Evolutionary conservation across 139 green algal species (phyloP).

Genomic region (Nannochloris sp.): DNA sequence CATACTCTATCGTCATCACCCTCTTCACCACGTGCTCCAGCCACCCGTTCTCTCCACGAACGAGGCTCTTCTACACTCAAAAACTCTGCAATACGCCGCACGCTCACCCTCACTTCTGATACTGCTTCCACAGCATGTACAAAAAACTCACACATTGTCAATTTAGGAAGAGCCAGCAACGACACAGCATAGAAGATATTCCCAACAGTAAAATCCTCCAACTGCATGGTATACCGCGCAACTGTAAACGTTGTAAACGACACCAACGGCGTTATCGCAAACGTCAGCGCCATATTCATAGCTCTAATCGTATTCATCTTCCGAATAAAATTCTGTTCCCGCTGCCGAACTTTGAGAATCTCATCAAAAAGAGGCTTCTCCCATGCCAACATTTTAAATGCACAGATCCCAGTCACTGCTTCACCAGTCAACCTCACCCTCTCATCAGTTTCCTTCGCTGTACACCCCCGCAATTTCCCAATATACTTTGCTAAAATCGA

Average conservation of each 20-base stretch:
- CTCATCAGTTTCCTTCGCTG: conserved; percentile 59
- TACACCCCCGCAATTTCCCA: conserved; percentile 29
- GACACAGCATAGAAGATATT: conserved; percentile 62
- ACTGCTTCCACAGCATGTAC: conserved; percentile 43
- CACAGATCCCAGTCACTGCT: conserved; percentile 44
- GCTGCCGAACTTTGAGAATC: conserved; percentile 29
- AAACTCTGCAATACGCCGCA: conserved; percentile 63
- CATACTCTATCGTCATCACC: conserved; percentile 26
- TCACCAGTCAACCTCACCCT: conserved; percentile 60
- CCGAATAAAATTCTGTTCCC: conserved; percentile 38
- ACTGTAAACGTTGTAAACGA: conserved; percentile 60
- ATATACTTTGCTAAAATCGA: conserved; percentile 48
- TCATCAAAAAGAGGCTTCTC: conserved; percentile 38
- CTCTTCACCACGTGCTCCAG: background rate
- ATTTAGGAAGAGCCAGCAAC: conserved; percentile 44
- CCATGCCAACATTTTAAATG: conserved; percentile 76
- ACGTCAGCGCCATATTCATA: conserved; percentile 55
- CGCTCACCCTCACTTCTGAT: conserved; percentile 49
- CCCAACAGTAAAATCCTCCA: conserved; percentile 38
- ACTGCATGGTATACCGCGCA: conserved; percentile 17
- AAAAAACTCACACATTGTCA: conserved; percentile 58
- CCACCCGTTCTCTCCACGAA: conserved; percentile 12
- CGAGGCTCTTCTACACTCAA: conserved; percentile 58
- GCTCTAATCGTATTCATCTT: conserved; percentile 54
- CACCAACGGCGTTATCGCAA: conserved; percentile 57